Evolutionary conservation across 1,284 basidiomycete genomes (phyloP).

Genomic region (Takashimella koratensis): DNA sequence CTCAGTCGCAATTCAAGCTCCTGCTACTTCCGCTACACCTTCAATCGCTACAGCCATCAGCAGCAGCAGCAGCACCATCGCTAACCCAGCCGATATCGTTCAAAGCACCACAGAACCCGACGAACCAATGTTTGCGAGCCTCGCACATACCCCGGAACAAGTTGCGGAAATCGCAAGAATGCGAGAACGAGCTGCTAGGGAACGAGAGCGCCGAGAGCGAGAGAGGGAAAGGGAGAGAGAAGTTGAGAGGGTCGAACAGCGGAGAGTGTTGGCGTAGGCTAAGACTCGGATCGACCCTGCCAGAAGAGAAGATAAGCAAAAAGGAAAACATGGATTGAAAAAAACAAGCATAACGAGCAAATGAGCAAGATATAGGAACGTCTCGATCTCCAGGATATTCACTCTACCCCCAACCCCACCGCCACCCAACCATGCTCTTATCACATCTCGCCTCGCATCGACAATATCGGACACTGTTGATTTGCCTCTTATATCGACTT

Average conservation of each 20-base stretch:
- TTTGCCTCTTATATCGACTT: too few species aligned
- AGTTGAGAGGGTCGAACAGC: not conserved
- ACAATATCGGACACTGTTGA: not conserved
- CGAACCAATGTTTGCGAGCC: conserved; percentile 37
- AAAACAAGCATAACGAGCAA: not conserved
- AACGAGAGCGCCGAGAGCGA: conserved; percentile 8
- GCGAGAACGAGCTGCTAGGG: conserved; percentile 20
- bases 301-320: not conserved
- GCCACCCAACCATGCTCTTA: not conserved
- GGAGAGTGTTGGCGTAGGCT: not conserved
- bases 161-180: conserved; percentile 37
- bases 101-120: conserved; percentile 7
- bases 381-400: not conserved
- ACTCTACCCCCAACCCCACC: not conserved
- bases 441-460: not conserved
- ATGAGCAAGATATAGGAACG: not conserved
- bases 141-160: conserved; percentile 44
- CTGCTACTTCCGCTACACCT: too few species aligned
- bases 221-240: not conserved
- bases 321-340: not conserved
- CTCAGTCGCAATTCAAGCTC: too few species aligned
- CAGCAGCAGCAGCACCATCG: too few species aligned
- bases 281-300: not conserved
- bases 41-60: too few species aligned
- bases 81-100: too few species aligned